Conservation (phyloP, 2,329 filamentous ascomycete genomes). For the Trichoderma sp. region DNA sequence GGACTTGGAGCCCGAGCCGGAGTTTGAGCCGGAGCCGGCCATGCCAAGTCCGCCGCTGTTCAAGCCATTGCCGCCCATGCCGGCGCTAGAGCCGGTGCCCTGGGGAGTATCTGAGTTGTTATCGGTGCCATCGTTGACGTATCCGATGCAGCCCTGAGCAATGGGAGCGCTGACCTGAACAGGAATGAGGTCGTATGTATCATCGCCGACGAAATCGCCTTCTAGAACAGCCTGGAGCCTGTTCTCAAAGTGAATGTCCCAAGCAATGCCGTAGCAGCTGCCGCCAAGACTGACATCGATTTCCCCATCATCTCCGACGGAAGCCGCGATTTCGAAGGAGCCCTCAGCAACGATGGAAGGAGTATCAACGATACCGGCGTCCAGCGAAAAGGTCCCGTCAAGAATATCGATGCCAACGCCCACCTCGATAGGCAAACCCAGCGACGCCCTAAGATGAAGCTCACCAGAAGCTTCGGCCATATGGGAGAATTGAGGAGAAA, state of each 20-base stretch:
- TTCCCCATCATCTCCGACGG: background rate
- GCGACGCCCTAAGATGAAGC: background rate
- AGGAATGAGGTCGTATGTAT: conserved; percentile 7
- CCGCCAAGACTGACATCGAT: background rate
- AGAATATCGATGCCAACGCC: background rate
- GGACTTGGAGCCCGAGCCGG: background rate
- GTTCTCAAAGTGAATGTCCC: background rate
- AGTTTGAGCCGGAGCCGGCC: no score
- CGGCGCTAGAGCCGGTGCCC: background rate
- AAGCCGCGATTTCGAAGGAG: background rate
- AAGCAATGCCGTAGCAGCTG: background rate
- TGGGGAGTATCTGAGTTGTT: background rate
- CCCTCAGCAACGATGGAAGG: background rate
- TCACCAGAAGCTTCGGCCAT: background rate
- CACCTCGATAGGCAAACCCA: background rate
- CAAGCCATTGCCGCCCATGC: background rate
- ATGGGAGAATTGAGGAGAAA: background rate
- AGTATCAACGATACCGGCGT: background rate
- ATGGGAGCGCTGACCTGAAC: conserved; percentile 12
- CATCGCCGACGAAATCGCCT: background rate
- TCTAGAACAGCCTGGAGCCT: background rate
- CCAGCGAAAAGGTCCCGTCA: background rate
- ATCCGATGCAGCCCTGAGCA: conserved; percentile 20
- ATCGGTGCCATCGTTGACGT: conserved; percentile 3
- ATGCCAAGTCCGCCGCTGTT: background rate